Evolutionary conservation across 345 rosid species (phyloP), one percentile per base, ranked within the genome.

Genomic region (Sonneratia caseolaris): DNA sequence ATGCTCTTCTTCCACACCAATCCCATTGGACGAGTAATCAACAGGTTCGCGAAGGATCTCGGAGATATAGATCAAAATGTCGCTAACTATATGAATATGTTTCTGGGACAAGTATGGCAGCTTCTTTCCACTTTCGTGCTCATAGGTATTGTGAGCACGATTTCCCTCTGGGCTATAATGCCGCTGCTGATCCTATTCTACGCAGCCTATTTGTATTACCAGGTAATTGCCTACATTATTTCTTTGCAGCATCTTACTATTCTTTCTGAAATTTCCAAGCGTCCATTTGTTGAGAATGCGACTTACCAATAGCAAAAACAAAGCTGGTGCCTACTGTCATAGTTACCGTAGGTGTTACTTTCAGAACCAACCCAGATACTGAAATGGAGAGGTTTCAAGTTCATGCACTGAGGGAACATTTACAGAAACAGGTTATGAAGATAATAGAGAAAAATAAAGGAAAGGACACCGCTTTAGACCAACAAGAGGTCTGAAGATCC

Each of bases 1-100:
- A 89, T 95, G 97, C 80, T 92, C 69, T 95, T 95, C 81, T 95
- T 95, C 75, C 90, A 92, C 76, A 90, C 99, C 72, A 95, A 95
- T 74, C 97, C 99, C 74, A 87, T 78, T 37, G 97, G 99, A 45
- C 90, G 96, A 15, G 82, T 95, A 66, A 92, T 95, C 74, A 95
- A 95, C 72, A 85, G 97, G 84, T 95, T 95, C 76, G 89, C 99
- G 1, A 95, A 84, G 86, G 97, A 95, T 83, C 81, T 90, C 27
- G 93, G 97, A 55, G 97, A 92, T 78, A 89, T 95, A 71, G 99
- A 92, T 83, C 82, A 90, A 53, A 84, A 78, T 79, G 97, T 95
- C 67, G 96, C 97, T 49, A 71, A 71, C 75, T 82, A 78, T 35
- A 81, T 90, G 76, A 85, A 95, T 72, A 85, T 83, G 88, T 90